phyloP scores from a whole-genome alignment of 257 asterid species.

The Euphrasia confusa region DNA sequence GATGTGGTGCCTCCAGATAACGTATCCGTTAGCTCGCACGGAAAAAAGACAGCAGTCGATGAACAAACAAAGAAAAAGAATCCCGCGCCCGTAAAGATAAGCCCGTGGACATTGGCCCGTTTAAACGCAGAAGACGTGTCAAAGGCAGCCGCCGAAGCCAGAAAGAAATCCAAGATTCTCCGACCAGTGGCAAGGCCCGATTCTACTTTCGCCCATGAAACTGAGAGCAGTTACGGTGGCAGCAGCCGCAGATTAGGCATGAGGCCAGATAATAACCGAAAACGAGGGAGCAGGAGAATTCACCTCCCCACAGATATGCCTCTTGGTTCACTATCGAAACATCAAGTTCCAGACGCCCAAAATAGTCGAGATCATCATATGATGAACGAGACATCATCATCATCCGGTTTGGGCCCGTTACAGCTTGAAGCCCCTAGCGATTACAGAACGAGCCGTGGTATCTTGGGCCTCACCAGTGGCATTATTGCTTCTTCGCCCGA shows the following conservation, averaged over 20 bases:
- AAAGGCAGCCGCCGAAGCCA: slow-evolving; percentile 94
- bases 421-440: slow-evolving; percentile 67
- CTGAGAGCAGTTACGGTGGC: slow-evolving; percentile 66
- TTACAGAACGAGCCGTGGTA: slow-evolving; percentile 37
- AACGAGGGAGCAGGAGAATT: slow-evolving; percentile 68
- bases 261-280: slow-evolving; percentile 51
- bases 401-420: slow-evolving; percentile 59
- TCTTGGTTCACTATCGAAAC: slow-evolving; percentile 36
- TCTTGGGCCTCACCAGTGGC: slow-evolving; percentile 37
- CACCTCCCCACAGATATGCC: slow-evolving; percentile 85
- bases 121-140: slow-evolving; percentile 84
- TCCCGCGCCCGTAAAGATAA: slow-evolving; percentile 79
- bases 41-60: slow-evolving; percentile 53
- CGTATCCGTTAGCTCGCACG: slow-evolving; percentile 73
- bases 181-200: slow-evolving; percentile 64
- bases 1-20: slow-evolving; percentile 90
- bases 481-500: slow-evolving; percentile 75
- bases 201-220: slow-evolving; percentile 39
- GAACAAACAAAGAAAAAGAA: slow-evolving; percentile 72
- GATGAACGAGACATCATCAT: slow-evolving; percentile 38
- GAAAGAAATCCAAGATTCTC: slow-evolving; percentile 77
- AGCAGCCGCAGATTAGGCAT: slow-evolving; percentile 49
- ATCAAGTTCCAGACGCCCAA: slow-evolving; percentile 31
- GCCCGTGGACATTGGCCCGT: slow-evolving; percentile 94
- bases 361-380: slow-evolving; percentile 24